Percentiles rank a stretch among this genome's conserved stretches.
phyloP scores from a whole-genome alignment of 2,329 filamentous ascomycete species.

The Acrodontium crateriforme region DNA sequence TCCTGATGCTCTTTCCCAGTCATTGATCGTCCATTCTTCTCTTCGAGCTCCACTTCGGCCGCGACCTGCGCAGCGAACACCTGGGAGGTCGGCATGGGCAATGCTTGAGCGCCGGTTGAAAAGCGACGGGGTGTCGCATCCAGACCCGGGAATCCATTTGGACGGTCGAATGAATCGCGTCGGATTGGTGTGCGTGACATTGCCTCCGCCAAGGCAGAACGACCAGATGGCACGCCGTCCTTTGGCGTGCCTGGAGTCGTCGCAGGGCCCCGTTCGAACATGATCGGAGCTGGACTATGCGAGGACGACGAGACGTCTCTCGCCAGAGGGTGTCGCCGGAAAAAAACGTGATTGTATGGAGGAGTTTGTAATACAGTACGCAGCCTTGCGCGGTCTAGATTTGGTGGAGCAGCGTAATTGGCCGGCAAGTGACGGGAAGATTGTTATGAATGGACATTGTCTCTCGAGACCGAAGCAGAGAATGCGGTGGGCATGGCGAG shows the following conservation, averaged over 20 bases:
- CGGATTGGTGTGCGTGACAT: slow-evolving; percentile 16
- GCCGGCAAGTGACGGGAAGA: no score
- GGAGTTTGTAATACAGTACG: no score
- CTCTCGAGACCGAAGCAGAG: no score
- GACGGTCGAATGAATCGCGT: slow-evolving; percentile 20
- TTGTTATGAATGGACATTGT: no score
- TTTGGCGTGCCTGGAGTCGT: slow-evolving; percentile 9
- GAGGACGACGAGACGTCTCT: no score
- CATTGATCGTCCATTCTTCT: slow-evolving; percentile 9
- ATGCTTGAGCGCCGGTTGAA: slow-evolving; percentile 18
- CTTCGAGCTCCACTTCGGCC: slow-evolving; percentile 15
- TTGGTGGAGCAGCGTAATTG: no score
- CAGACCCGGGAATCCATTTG: slow-evolving; percentile 13
- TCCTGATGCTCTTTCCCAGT: slow-evolving; percentile 15
- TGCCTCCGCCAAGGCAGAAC: slow-evolving; percentile 16
- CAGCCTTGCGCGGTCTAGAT: no score
- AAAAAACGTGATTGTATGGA: no score
- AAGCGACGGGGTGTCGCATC: slow-evolving; percentile 20
- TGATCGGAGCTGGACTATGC: no score
- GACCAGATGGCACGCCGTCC: slow-evolving; percentile 3
- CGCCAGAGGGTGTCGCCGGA: no score
- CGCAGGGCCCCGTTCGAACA: slow-evolving; percentile 4
- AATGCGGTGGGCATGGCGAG: no score
- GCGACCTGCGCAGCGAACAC: slow-evolving; percentile 18
- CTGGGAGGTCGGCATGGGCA: slow-evolving; percentile 20